A percentile compares a stretch with the other conserved stretches of the same genome.
Conservation (phyloP, 345 rosid genomes). For the Eucalyptus marginata region DNA sequence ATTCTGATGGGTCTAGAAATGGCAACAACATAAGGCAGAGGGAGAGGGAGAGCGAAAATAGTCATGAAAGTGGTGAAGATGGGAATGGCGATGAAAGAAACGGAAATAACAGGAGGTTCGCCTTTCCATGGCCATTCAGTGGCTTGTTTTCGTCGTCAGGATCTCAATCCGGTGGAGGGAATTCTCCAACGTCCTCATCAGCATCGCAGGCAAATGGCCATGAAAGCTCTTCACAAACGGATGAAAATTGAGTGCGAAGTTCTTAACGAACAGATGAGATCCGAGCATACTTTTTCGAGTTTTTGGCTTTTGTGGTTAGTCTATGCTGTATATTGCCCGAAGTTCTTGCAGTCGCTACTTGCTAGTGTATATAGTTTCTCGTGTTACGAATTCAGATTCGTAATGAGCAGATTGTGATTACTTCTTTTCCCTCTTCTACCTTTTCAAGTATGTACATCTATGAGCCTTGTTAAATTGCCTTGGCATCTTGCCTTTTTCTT, state of each 20-base stretch:
- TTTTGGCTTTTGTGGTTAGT: neutral
- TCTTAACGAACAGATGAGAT: neutral
- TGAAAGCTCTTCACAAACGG: constrained; percentile 17
- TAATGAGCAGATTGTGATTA: neutral
- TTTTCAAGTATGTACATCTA: neutral
- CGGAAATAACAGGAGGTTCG: constrained; percentile 56
- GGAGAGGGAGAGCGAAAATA: neutral
- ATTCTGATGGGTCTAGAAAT: constrained; percentile 22
- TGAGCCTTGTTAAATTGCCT: neutral
- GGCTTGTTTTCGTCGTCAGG: constrained; percentile 59
- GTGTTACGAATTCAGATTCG: neutral
- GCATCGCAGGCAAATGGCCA: constrained; percentile 8
- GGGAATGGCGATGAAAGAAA: constrained; percentile 39
- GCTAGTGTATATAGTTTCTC: neutral
- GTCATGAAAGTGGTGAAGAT: constrained; percentile 25
- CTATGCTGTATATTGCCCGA: neutral
- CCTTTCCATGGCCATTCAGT: constrained; percentile 76
- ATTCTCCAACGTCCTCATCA: constrained; percentile 21
- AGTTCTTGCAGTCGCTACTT: neutral
- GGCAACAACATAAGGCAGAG: constrained; percentile 7
- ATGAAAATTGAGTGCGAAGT: neutral
- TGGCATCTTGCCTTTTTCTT: neutral
- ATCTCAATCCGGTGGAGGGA: constrained; percentile 32
- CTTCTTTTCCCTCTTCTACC: neutral
- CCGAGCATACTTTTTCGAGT: neutral